These are phyloP conservation scores for Limonium bicolor DNA, from an alignment of 148 eudicot species.

Conservation along the genomic window DNA sequence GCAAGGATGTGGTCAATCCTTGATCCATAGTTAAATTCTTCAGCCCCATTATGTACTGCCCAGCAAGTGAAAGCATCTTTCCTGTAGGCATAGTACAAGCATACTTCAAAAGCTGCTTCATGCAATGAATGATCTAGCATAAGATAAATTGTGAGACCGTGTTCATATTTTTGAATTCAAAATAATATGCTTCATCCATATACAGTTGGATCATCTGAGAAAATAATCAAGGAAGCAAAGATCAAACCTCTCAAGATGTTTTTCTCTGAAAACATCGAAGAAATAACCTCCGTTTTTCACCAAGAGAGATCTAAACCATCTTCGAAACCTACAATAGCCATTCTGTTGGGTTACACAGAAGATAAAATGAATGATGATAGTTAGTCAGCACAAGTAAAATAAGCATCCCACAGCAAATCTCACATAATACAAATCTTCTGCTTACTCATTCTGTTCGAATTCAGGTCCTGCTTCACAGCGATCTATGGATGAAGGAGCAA, in stretches of 20 bases:
- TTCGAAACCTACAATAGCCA: conserved; percentile 57
- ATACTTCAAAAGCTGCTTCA: no score
- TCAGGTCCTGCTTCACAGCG: conserved; percentile 89
- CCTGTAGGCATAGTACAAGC: conserved; percentile 21
- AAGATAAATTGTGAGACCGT: no score
- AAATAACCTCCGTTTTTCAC: conserved; percentile 58
- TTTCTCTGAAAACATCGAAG: conserved; percentile 60
- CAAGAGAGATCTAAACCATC: conserved; percentile 74
- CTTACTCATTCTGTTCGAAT: conserved; percentile 85
- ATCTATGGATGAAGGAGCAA: conserved; percentile 83
- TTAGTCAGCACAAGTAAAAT: background rate
- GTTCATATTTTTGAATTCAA: no score
- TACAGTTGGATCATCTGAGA: no score
- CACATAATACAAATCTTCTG: conserved; percentile 4
- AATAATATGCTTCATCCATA: background rate
- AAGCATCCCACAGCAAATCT: background rate
- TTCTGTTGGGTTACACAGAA: conserved; percentile 1
- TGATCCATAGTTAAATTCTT: conserved; percentile 81
- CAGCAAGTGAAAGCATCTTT: conserved; percentile 87
- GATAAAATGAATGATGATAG: background rate
- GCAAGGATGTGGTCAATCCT: conserved; percentile 90
- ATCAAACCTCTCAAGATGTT: conserved; percentile 54
- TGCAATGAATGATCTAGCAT: no score
- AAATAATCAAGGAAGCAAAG: background rate
- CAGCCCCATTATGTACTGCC: conserved; percentile 80